Conservation (phyloP, 1,284 basidiomycete species). For the Waitea zeae region DNA sequence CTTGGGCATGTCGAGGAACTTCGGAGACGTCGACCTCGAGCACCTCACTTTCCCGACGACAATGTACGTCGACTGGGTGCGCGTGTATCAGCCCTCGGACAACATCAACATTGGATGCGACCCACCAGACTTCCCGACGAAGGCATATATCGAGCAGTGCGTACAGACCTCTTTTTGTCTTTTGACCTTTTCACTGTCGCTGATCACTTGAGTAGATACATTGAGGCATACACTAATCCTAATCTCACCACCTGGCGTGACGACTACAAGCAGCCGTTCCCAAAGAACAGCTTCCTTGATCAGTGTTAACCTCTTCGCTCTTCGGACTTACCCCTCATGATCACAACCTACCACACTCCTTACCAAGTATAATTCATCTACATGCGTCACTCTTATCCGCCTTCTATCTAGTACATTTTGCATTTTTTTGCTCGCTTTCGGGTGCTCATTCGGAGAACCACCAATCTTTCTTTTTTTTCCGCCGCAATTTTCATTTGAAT, state of each 20-base stretch:
- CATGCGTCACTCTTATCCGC: too few species aligned
- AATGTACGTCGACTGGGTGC: slow-evolving; percentile 71
- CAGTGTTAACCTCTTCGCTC: slow-evolving; percentile 25
- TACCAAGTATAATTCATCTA: too few species aligned
- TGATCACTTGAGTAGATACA: slow-evolving; percentile 10
- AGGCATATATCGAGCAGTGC: slow-evolving; percentile 53
- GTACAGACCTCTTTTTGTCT: slow-evolving; percentile 9
- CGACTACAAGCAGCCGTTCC: slow-evolving; percentile 41
- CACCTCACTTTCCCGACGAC: slow-evolving; percentile 50
- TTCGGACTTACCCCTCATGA: too few species aligned
- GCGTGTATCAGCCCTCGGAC: slow-evolving; percentile 62
- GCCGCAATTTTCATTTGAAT: too few species aligned
- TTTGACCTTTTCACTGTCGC: too few species aligned
- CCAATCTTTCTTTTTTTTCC: too few species aligned
- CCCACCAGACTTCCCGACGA: slow-evolving; percentile 63
- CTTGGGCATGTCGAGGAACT: slow-evolving; percentile 69
- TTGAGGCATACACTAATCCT: slow-evolving; percentile 20
- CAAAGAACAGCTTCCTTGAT: slow-evolving; percentile 35
- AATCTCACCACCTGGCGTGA: slow-evolving; percentile 21
- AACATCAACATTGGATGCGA: slow-evolving; percentile 71
- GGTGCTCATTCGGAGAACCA: too few species aligned
- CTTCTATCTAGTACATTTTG: too few species aligned
- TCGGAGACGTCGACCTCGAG: slow-evolving; percentile 49
- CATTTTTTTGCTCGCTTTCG: too few species aligned
- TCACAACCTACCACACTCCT: too few species aligned